Base-by-base conservation (phyloP, 495 filamentous ascomycete genomes). In the Hypoxylon perforatum region DNA sequence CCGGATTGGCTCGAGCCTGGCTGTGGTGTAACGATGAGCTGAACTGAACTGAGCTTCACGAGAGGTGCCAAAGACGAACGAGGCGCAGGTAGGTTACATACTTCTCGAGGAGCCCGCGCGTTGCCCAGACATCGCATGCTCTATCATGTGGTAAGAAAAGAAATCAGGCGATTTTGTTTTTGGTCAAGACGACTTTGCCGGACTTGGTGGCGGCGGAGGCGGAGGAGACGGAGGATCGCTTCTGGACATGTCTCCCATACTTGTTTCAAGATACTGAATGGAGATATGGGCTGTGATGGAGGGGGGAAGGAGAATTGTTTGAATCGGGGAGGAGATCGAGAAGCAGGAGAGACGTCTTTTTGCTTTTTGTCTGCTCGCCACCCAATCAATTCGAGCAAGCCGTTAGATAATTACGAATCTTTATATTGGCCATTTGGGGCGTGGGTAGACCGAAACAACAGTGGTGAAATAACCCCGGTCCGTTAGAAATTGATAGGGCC, bases 131-230 rank as follows among this genome's bases (percentile, higher is more conserved):
- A 19, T 28, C 30, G 25, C 25, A 11, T 22, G 44, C n/a, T 25
- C 38, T 35, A 42, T n/a, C 44, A 42, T 18, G 18, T 42, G 8
- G 17, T 44, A 4, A 50, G 38, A 25, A 23, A 9, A 47, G 15
- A 53, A 18, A 19, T 19, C 41, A 44, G 15, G 25, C 2, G 48
- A 30, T 38, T 33, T 9, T 9, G n/a, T n/a, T n/a, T n/a, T n/a
- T n/a, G n/a, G n/a, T 48, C 50, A 56, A 23, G 33, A 36, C 15
- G 57, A 17, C 8, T 61, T 65, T n/a, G 75, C 72, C 25, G 80
- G 80, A 63, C 79, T 82, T 23, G 80, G 80, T 15, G 80, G 80
- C 8, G 80, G 80, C 28, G 78, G 77, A 17, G 80, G 79, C 19
- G 79, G 80, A 42, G 80, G 80, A 33, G 80, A 80, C 19, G 80